Conservation (phyloP, 2,329 filamentous ascomycete genomes). For the Davidsoniella neocaledoniae region DNA sequence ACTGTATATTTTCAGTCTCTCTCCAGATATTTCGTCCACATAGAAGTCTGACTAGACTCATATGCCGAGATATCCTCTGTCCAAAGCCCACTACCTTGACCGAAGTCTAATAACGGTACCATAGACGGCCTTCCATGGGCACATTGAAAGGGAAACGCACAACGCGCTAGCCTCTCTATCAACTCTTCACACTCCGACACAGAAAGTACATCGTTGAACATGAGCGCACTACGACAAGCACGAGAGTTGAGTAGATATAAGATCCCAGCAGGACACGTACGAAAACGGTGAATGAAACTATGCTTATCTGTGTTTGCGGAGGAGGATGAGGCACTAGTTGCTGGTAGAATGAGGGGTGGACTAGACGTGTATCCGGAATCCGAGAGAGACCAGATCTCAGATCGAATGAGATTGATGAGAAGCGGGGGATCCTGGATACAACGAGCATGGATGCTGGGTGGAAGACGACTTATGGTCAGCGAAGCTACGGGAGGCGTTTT, state of each 20-base stretch:
- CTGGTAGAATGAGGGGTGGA: not conserved
- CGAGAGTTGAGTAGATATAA: slow-evolving; percentile 61
- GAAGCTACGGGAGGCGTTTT: slow-evolving; percentile 12
- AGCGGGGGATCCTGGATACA: slow-evolving; percentile 57
- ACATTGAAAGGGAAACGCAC: slow-evolving; percentile 65
- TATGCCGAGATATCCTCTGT: not conserved
- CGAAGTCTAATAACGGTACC: slow-evolving; percentile 42
- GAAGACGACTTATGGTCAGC: slow-evolving; percentile 42
- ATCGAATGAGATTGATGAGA: slow-evolving; percentile 55
- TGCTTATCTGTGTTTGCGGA: not conserved
- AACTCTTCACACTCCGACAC: slow-evolving; percentile 40
- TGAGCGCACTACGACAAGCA: slow-evolving; percentile 65
- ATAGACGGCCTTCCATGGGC: slow-evolving; percentile 60
- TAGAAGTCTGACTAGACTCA: not conserved
- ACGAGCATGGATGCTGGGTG: slow-evolving; percentile 56
- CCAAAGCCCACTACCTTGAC: slow-evolving; percentile 13
- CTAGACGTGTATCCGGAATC: slow-evolving; percentile 20
- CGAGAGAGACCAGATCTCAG: slow-evolving; percentile 52
- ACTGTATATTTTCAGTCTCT: not conserved
- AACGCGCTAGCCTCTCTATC: slow-evolving; percentile 38
- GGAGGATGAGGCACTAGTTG: not conserved
- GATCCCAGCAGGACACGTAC: slow-evolving; percentile 56
- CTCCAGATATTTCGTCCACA: slow-evolving; percentile 9
- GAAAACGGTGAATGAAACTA: slow-evolving; percentile 45
- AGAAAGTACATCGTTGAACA: slow-evolving; percentile 63